A percentile compares a stretch with the other conserved stretches of the same genome.
phyloP scores from a whole-genome alignment of 305 asterid genomes.

The Rubia peregrina region DNA sequence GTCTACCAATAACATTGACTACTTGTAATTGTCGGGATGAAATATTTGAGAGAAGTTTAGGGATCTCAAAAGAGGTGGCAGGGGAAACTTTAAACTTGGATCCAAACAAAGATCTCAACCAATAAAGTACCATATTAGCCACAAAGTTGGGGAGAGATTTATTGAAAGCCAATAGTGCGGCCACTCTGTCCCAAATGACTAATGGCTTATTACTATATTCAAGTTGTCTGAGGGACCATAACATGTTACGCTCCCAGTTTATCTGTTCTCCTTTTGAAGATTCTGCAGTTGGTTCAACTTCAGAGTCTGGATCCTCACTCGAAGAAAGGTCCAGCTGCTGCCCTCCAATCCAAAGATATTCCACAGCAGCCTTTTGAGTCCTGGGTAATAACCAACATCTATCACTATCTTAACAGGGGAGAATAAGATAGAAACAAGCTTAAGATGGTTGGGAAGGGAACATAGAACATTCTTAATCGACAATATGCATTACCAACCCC shows the following conservation, averaged over 20 bases:
- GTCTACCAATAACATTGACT: conserved; percentile 58
- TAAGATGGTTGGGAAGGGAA: background rate
- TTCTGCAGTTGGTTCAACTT: conserved; percentile 41
- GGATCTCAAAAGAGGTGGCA: conserved; percentile 32
- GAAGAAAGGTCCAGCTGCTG: conserved; percentile 57
- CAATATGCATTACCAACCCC: background rate
- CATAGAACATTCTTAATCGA: background rate
- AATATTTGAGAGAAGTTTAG: conserved; percentile 34
- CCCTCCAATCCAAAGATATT: conserved; percentile 87
- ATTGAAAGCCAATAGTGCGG: conserved; percentile 62
- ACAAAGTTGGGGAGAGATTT: conserved; percentile 42
- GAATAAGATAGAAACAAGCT: background rate
- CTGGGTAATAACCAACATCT: conserved; percentile 29
- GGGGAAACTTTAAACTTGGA: conserved; percentile 30
- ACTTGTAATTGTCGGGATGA: conserved; percentile 68
- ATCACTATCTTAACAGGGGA: conserved; percentile 8
- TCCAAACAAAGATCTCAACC: conserved; percentile 51
- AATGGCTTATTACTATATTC: conserved; percentile 43
- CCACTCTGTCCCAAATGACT: conserved; percentile 63
- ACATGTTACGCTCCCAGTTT: conserved; percentile 57
- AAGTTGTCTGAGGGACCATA: conserved; percentile 54
- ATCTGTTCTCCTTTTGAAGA: conserved; percentile 48
- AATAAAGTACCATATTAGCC: conserved; percentile 45
- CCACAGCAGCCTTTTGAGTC: conserved; percentile 62
- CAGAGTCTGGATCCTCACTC: conserved; percentile 28